These are phyloP conservation scores for Phytophthora macrochlamydospora DNA, from an alignment of 352 stramenopile genomes.

Conservation along the genomic window DNA sequence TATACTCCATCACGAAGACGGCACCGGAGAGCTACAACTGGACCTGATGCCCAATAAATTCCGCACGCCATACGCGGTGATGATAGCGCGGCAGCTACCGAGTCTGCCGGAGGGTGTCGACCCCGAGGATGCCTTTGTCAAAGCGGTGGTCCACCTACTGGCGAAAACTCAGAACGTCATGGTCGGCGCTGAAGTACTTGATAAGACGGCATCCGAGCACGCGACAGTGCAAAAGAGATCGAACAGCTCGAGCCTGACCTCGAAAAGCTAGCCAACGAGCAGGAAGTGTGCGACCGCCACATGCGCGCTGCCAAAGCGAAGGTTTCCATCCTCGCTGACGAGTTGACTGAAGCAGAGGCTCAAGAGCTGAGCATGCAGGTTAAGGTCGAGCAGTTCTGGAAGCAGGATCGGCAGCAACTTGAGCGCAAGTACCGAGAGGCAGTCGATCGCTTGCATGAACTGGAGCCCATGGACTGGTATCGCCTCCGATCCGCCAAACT, in stretches of 20 bases:
- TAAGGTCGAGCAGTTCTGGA: conserved; percentile 84
- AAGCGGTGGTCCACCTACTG: conserved; percentile 70
- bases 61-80: conserved; percentile 77
- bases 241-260: conserved; percentile 30
- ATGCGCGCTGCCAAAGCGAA: conserved; percentile 39
- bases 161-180: conserved; percentile 82
- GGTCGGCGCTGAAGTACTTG: conserved; percentile 64
- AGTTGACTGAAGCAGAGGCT: conserved; percentile 47
- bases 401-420: conserved; percentile 53
- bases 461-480: conserved; percentile 80
- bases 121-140: conserved; percentile 65
- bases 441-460: conserved; percentile 50
- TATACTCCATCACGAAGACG: conserved; percentile 31
- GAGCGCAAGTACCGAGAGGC: conserved; percentile 71
- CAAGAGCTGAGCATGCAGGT: conserved; percentile 79
- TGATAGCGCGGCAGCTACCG: conserved; percentile 78
- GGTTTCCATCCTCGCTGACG: conserved; percentile 33
- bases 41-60: conserved; percentile 71
- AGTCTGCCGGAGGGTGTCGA: conserved; percentile 76
- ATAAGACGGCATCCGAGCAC: conserved; percentile 55
- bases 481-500: conserved; percentile 64
- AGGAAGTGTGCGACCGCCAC: conserved; percentile 52
- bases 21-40: conserved; percentile 63
- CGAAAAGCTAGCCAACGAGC: conserved; percentile 56
- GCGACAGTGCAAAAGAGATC: conserved; percentile 32